These are phyloP conservation scores for Prunella vulgaris DNA, from an alignment of 257 asterid genomes.

Conservation along the genomic window DNA sequence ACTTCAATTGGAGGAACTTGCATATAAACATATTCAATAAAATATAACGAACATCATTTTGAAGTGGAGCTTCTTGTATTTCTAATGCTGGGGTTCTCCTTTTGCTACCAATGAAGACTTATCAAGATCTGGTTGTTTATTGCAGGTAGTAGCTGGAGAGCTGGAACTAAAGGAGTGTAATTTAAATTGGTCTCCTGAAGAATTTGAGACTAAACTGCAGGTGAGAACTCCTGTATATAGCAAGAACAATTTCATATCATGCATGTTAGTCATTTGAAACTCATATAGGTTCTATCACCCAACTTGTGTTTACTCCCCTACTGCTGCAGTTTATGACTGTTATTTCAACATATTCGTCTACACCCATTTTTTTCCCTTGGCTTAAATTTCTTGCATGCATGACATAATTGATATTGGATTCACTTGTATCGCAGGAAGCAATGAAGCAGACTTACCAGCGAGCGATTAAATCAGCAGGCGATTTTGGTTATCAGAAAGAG, in stretches of 20 bases:
- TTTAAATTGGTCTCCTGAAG: slow-evolving; percentile 93
- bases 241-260: neutral
- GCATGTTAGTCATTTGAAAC: neutral
- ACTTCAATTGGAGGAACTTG: neutral
- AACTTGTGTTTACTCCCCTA: neutral
- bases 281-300: neutral
- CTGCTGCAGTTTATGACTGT: neutral
- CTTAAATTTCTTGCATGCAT: neutral
- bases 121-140: no score
- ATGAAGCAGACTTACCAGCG: slow-evolving; percentile 92
- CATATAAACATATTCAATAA: neutral
- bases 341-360: neutral
- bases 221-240: slow-evolving; percentile 27
- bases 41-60: neutral
- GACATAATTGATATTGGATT: neutral
- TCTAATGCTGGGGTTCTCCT: neutral
- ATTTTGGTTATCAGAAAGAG: slow-evolving; percentile 91
- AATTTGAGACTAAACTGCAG: slow-evolving; percentile 90
- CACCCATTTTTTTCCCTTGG: neutral
- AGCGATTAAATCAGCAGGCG: slow-evolving; percentile 76
- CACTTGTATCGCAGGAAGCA: slow-evolving; percentile 62
- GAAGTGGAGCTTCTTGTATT: neutral
- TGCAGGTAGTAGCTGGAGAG: slow-evolving; percentile 96
- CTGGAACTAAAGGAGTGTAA: slow-evolving; percentile 91
- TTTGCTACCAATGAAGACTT: slow-evolving; percentile 4